Evolutionary conservation across 306 rosid genomes (phyloP).

Genomic region (Elaeagnus macrophylla): DNA sequence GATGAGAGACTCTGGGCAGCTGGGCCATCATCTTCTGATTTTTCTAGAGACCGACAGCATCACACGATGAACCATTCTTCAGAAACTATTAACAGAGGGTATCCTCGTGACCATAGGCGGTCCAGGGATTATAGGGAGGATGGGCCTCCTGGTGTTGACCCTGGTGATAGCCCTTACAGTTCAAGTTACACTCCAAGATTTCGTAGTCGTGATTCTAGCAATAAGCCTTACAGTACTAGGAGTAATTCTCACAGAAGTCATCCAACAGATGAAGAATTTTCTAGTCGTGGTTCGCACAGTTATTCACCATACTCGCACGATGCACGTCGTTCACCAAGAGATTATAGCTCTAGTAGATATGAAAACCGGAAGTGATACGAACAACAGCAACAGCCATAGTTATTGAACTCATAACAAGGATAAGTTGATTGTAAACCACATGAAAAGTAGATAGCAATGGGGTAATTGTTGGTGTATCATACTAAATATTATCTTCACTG

Average conservation of each 20-base stretch:
- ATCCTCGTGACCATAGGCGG: constrained; percentile 50
- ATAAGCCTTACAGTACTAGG: constrained; percentile 20
- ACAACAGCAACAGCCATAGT: too few species aligned
- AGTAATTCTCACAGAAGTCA: constrained; percentile 30
- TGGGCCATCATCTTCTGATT: constrained; percentile 35
- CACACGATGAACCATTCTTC: constrained; percentile 32
- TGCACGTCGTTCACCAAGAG: constrained; percentile 20
- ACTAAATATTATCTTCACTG: too few species aligned
- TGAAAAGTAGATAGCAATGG: too few species aligned
- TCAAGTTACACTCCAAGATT: constrained; percentile 58
- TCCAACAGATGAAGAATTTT: constrained; percentile 33
- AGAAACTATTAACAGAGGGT: constrained; percentile 47
- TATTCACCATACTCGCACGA: constrained; percentile 31
- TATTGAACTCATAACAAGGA: too few species aligned
- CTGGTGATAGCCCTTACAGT: constrained; percentile 32
- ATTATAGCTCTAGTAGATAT: constrained; percentile 26
- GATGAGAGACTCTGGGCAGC: constrained; percentile 63
- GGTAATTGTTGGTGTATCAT: too few species aligned
- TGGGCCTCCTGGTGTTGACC: constrained; percentile 73
- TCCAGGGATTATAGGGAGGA: constrained; percentile 55
- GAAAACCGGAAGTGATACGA: constrained; percentile 17
- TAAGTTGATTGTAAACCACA: too few species aligned
- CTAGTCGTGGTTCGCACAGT: constrained; percentile 20
- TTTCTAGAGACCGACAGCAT: constrained; percentile 40
- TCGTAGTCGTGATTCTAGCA: constrained; percentile 28